Base-by-base conservation (phyloP, 345 rosid genomes). In the Camelina laxa region DNA sequence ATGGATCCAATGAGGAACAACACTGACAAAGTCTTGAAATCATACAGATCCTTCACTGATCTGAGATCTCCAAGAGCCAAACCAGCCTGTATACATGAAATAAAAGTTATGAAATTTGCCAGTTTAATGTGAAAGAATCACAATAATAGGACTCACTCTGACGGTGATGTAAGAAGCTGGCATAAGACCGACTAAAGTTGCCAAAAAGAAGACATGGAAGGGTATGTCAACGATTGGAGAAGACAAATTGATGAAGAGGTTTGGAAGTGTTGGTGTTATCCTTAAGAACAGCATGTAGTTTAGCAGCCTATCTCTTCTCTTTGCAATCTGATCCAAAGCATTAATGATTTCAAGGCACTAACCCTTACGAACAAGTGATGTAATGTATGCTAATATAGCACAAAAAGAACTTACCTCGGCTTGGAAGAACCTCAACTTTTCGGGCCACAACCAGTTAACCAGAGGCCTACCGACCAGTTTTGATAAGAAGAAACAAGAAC, bases 161-260 rank as follows among this genome's bases (percentile, higher is more conserved):
- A 92, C 96, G 35, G 97, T 95, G 73, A 92, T 92, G 72, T 88
- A 92, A 1, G 99, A 84, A 69, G 97, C 97, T 58, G 97, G 99
- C 71, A 92, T 86, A 74, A 95, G 84, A 31, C 99, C 97, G n/a
- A 95, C 77, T 75, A 90, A 77, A 75, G 97, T 95, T 13, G 99
- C 97, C 57, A 72, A 77, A 74, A 95, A 92, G 97, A 95, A 95
- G 67, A 92, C 72, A 69, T 90, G 96, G 77, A 95, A 92, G 4
- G 99, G 99, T 79, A 95, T 84, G 83, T 90, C 97, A 39, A 95
- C 96, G 22, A 95, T 95, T 9, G 99, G 97, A 65, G 99, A 95
- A 6, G 99, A 96, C 87, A 95, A 83, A 85, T 92, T 95, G 83
- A 95, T 95, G 67, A 95, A 95, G 42, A 95, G 97, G 77, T 95